These are phyloP conservation scores for Epichloe sibirici DNA, from an alignment of 2,329 filamentous ascomycete species.

Conservation along the genomic window DNA sequence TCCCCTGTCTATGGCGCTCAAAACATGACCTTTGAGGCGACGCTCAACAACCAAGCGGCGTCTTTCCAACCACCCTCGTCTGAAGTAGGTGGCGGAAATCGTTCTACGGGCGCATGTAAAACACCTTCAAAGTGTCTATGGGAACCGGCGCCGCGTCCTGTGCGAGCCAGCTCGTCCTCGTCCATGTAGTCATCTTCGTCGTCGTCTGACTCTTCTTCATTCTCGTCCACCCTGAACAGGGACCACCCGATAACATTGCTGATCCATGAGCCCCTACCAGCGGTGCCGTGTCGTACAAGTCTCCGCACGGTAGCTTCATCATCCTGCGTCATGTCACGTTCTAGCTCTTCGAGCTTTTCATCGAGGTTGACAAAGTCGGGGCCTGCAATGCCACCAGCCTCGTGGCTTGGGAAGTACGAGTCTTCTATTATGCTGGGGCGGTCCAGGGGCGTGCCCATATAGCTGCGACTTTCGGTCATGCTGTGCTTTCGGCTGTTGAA, in stretches of 20 bases:
- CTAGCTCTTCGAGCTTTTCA: constrained; percentile 44
- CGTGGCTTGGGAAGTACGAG: constrained; percentile 28
- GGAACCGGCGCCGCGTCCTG: constrained; percentile 21
- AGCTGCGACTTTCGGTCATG: constrained; percentile 21
- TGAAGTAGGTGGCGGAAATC: constrained; percentile 34
- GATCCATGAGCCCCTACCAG: constrained; percentile 46
- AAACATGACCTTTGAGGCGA: constrained; percentile 50
- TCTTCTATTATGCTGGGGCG: constrained; percentile 22
- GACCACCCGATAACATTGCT: constrained; percentile 46
- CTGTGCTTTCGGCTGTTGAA: constrained; percentile 31
- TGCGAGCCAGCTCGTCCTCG: constrained; percentile 16
- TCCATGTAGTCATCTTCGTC: constrained; percentile 22
- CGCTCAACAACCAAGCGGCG: constrained; percentile 54
- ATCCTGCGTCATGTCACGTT: constrained; percentile 35
- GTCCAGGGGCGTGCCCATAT: constrained; percentile 34
- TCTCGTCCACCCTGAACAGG: constrained; percentile 50
- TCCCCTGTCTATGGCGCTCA: constrained; percentile 16
- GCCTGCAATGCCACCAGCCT: constrained; percentile 31
- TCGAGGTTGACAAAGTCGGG: constrained; percentile 54
- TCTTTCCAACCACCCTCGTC: constrained; percentile 54
- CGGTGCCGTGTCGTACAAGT: constrained; percentile 40
- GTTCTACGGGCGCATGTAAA: constrained; percentile 29
- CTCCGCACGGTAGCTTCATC: constrained; percentile 48
- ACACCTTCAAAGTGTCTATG: constrained; percentile 28
- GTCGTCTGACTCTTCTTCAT: constrained; percentile 37